These are phyloP conservation scores for Trichosporon sp. DNA, from an alignment of 1,284 basidiomycete species.

Conservation along the genomic window DNA sequence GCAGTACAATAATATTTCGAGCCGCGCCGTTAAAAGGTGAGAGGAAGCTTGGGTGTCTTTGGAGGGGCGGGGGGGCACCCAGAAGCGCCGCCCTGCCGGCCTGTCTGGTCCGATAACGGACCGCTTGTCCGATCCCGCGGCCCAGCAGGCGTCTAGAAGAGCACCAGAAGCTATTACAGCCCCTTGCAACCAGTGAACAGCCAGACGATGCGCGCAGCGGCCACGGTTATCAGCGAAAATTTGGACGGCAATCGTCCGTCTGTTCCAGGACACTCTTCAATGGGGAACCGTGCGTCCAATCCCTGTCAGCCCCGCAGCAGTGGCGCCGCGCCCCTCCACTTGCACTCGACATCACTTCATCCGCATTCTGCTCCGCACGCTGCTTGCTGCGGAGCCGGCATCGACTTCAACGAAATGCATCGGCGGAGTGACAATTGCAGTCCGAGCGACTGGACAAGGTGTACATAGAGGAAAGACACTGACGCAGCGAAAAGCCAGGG, in stretches of 20 bases:
- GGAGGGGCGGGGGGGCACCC: too few relatives aligned
- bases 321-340: background rate
- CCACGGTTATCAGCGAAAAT: background rate
- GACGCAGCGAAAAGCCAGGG: background rate
- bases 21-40: background rate
- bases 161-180: too few relatives aligned
- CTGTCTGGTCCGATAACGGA: background rate
- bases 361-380: too few relatives aligned
- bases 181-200: too few relatives aligned
- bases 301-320: background rate
- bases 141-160: too few relatives aligned
- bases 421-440: too few relatives aligned
- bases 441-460: too few relatives aligned
- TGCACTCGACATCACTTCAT: too few relatives aligned
- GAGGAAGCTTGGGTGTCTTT: background rate
- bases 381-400: too few relatives aligned
- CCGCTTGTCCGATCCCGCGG: background rate
- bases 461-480: background rate
- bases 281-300: background rate
- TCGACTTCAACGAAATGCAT: too few relatives aligned
- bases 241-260: background rate
- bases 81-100: background rate
- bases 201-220: background rate
- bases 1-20: background rate
- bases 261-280: background rate